These are phyloP conservation scores for Ogataea nonfermentans DNA, from an alignment of 805 yeast genomes.

Conservation along the genomic window DNA sequence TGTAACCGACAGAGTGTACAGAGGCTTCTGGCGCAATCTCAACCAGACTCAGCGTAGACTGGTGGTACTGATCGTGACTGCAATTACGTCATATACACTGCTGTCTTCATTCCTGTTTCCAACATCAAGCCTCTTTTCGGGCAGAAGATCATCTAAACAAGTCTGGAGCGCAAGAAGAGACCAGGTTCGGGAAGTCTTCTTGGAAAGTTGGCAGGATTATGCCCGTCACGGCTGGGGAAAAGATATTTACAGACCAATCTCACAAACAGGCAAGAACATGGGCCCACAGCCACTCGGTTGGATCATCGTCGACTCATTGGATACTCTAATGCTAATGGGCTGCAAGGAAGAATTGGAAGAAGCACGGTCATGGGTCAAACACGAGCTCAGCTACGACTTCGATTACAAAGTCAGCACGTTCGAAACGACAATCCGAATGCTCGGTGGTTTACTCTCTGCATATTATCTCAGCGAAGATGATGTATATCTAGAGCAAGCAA, in stretches of 20 bases:
- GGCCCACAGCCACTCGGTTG: constrained; percentile 84
- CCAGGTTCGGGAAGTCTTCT: constrained; percentile 65
- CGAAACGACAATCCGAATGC: constrained; percentile 93
- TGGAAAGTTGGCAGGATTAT: constrained; percentile 77
- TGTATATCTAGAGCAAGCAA: constrained; percentile 72
- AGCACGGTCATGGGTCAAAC: constrained; percentile 72
- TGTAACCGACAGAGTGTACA: constrained; percentile 12
- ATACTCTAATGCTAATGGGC: constrained; percentile 78
- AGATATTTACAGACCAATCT: constrained; percentile 73
- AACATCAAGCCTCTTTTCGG: too few species aligned
- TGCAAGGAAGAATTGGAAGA: constrained; percentile 56
- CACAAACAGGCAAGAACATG: constrained; percentile 65
- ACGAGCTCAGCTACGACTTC: constrained; percentile 66
- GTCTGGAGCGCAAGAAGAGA: constrained; percentile 50
- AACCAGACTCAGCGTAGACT: constrained; percentile 36
- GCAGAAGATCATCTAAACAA: constrained; percentile 11
- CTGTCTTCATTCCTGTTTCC: constrained; percentile 1
- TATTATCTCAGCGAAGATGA: constrained; percentile 68
- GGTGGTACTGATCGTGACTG: constrained; percentile 41
- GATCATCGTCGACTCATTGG: constrained; percentile 87
- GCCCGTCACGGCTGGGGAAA: constrained; percentile 78
- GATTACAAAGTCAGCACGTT: constrained; percentile 78
- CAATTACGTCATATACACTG: constrained; percentile 34
- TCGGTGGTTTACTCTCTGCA: constrained; percentile 90
- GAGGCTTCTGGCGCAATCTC: constrained; percentile 14